Evolutionary conservation across 108 stramenopile genomes (phyloP).

Genomic region (Cyclotella choctawhatcheeana): DNA sequence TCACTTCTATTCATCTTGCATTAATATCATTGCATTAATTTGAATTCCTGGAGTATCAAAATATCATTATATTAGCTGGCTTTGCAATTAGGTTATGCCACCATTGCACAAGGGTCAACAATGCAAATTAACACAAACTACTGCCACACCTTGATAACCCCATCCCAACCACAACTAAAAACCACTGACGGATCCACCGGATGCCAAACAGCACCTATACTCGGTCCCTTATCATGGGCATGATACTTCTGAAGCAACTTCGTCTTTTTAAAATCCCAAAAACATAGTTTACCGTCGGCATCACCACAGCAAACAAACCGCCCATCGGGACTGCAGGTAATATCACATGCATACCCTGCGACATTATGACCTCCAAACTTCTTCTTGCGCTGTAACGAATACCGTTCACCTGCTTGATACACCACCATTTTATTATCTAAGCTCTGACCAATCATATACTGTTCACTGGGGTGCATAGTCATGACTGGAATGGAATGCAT

Average conservation of each 20-base stretch:
- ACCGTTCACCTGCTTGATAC: constrained; percentile 87
- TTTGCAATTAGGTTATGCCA: too few species aligned
- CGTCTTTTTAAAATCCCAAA: constrained; percentile 96
- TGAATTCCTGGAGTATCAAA: too few species aligned
- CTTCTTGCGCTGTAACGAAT: constrained; percentile 91
- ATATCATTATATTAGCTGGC: too few species aligned
- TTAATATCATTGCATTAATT: constrained; percentile 11
- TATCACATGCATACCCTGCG: constrained; percentile 96
- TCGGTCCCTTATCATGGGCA: constrained; percentile 94
- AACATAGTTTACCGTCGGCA: constrained; percentile 91
- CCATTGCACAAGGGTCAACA: too few species aligned
- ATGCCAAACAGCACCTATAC: constrained; percentile 96
- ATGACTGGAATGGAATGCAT: constrained; percentile 98
- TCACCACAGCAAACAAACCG: constrained; percentile 95
- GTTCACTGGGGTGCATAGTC: constrained; percentile 84
- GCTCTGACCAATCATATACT: constrained; percentile 88
- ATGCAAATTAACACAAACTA: too few species aligned
- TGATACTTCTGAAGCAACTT: constrained; percentile 81
- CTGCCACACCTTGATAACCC: constrained; percentile 98
- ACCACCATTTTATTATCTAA: constrained; percentile 96
- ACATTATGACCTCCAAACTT: constrained; percentile 95
- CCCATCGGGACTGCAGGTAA: constrained; percentile 93
- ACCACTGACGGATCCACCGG: constrained; percentile 92
- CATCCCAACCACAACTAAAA: constrained; percentile 99
- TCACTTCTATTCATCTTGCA: not conserved